A percentile compares a stretch with the other conserved stretches of the same genome.
These are phyloP conservation scores for Nelumbo lutea DNA, from an alignment of 164 flowering plant species.

Conservation along the genomic window DNA sequence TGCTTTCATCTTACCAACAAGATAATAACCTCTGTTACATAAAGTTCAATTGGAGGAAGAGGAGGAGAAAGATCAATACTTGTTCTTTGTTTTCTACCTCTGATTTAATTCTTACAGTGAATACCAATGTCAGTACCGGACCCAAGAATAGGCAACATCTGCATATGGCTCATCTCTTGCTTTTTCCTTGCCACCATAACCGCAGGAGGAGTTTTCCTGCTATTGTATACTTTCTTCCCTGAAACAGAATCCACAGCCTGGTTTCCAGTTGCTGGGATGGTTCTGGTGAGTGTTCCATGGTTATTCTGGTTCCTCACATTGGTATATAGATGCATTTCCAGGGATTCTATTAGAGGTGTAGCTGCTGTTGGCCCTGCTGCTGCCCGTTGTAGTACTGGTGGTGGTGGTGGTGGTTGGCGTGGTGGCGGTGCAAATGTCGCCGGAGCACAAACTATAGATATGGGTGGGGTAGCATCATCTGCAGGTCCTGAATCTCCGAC, in stretches of 20 bases:
- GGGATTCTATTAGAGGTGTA: slow-evolving; percentile 2
- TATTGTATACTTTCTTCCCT: slow-evolving; percentile 26
- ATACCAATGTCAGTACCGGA: slow-evolving; percentile 30
- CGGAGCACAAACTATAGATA: neutral
- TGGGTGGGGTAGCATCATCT: neutral
- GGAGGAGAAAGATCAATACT: neutral
- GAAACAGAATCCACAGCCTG: slow-evolving; percentile 14
- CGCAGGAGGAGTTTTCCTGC: slow-evolving; percentile 31
- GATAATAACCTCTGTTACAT: neutral
- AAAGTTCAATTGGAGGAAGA: slow-evolving; percentile 12
- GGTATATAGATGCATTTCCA: slow-evolving; percentile 27
- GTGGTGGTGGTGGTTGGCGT: neutral
- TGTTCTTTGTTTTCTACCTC: neutral
- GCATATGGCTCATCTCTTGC: slow-evolving; percentile 29
- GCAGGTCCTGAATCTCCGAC: neutral
- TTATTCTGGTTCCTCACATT: slow-evolving; percentile 37
- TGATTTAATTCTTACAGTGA: neutral
- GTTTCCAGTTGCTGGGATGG: slow-evolving; percentile 30
- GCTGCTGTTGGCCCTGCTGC: slow-evolving; percentile 11
- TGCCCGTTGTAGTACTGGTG: neutral
- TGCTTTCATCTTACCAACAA: neutral
- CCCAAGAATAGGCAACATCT: slow-evolving; percentile 22
- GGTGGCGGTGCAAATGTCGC: too few species aligned
- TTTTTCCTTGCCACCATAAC: slow-evolving; percentile 15
- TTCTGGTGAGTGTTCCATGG: slow-evolving; percentile 46